Conservation (phyloP, 768 basidiomycete species). For the Leccinum disarticulatum region DNA sequence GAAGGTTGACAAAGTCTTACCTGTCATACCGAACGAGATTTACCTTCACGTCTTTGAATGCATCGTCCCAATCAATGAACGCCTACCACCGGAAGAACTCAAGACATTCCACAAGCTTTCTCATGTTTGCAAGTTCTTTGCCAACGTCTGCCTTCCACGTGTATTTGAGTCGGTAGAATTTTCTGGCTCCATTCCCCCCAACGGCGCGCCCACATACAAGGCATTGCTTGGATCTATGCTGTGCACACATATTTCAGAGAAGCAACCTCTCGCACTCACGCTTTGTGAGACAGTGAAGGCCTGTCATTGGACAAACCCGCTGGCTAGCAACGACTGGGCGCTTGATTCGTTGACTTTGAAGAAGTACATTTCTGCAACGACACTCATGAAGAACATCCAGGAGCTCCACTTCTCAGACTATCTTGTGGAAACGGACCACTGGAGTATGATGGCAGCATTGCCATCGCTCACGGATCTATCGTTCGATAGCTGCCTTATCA, state of each 20-base stretch:
- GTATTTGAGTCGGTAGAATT: constrained; percentile 36
- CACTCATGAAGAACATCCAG: constrained; percentile 22
- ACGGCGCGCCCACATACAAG: not conserved
- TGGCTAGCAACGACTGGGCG: not conserved
- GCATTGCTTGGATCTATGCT: not conserved
- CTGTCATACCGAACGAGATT: constrained; percentile 44
- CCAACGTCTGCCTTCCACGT: constrained; percentile 37
- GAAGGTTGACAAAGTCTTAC: constrained; percentile 9
- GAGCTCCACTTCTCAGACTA: constrained; percentile 9
- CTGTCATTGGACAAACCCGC: constrained; percentile 8
- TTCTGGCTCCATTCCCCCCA: constrained; percentile 13
- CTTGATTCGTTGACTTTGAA: not conserved
- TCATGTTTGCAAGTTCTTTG: constrained; percentile 45
- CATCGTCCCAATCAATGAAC: constrained; percentile 23
- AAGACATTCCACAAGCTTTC: constrained; percentile 30
- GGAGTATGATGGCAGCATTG: constrained; percentile 14
- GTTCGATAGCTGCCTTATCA: constrained; percentile 8
- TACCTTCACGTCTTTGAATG: constrained; percentile 42
- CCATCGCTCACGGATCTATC: constrained; percentile 14
- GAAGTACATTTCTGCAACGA: constrained; percentile 3
- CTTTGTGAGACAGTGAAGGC: not conserved
- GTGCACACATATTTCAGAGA: not conserved
- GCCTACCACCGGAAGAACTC: constrained; percentile 11
- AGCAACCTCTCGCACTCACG: not conserved
- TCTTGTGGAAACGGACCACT: constrained; percentile 14